These are phyloP conservation scores for Leccinum boreale DNA, from an alignment of 768 basidiomycete species.

Conservation along the genomic window DNA sequence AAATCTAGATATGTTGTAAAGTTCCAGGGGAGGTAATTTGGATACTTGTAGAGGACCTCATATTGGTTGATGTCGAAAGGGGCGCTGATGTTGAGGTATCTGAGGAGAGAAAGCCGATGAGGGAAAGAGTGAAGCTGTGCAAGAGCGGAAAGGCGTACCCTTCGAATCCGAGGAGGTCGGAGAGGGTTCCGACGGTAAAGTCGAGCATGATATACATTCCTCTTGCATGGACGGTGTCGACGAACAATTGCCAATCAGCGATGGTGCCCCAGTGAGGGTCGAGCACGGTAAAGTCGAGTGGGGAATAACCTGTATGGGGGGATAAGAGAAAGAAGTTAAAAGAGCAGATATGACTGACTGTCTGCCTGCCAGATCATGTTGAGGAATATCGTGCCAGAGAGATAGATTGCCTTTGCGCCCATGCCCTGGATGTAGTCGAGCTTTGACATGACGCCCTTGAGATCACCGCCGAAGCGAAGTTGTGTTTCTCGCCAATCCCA, in stretches of 20 bases:
- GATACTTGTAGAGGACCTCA: constrained; percentile 67
- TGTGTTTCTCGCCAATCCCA: constrained; percentile 87
- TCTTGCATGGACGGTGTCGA: constrained; percentile 73
- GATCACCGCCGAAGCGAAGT: constrained; percentile 85
- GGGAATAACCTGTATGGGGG: constrained; percentile 66
- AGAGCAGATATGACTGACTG: constrained; percentile 52
- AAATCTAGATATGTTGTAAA: constrained; percentile 86
- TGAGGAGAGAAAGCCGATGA: constrained; percentile 30
- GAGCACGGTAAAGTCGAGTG: constrained; percentile 83
- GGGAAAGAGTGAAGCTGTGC: constrained; percentile 7
- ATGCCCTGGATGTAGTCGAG: constrained; percentile 90
- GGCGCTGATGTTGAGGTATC: constrained; percentile 69
- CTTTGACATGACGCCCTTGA: constrained; percentile 68
- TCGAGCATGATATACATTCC: constrained; percentile 93
- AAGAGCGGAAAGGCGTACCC: constrained; percentile 49
- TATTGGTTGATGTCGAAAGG: constrained; percentile 81
- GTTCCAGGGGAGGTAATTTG: constrained; percentile 79
- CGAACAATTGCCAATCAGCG: constrained; percentile 70
- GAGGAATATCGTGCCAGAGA: constrained; percentile 88
- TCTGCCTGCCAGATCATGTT: constrained; percentile 99
- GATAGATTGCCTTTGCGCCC: constrained; percentile 82
- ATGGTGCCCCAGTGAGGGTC: constrained; percentile 93
- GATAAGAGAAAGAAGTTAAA: background rate
- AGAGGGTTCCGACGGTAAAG: constrained; percentile 93
- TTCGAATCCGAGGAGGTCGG: constrained; percentile 80